Conservation (phyloP, 495 filamentous ascomycete genomes). For the Neurospora sp. region DNA sequence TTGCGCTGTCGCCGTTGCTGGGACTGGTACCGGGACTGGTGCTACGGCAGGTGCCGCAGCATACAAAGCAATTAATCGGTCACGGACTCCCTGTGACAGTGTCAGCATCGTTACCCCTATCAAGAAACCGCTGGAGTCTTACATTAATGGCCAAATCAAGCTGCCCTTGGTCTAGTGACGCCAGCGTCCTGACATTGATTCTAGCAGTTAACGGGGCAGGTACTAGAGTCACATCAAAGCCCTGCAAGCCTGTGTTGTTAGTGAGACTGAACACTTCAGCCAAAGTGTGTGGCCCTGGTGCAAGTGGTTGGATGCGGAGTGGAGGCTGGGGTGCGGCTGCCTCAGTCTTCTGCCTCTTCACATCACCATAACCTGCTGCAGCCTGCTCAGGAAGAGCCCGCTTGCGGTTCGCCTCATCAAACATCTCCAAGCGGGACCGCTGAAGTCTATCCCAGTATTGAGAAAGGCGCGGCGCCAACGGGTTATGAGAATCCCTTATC, state of each 20-base stretch:
- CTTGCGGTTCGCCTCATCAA: constrained; percentile 71
- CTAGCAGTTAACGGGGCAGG: constrained; percentile 63
- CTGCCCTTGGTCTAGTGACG: constrained; percentile 48
- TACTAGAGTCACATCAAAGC: constrained; percentile 72
- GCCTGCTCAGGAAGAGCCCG: constrained; percentile 58
- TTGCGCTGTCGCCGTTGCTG: constrained; percentile 12
- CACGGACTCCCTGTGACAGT: constrained; percentile 24
- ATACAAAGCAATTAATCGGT: constrained; percentile 26
- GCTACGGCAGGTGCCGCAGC: constrained; percentile 4
- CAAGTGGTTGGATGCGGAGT: constrained; percentile 53
- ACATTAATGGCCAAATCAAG: constrained; percentile 61
- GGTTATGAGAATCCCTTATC: constrained; percentile 57
- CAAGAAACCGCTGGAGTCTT: constrained; percentile 35
- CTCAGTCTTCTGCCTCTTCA: constrained; percentile 28
- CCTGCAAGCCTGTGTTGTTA: constrained; percentile 56
- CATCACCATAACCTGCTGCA: constrained; percentile 41
- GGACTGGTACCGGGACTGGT: constrained; percentile 1
- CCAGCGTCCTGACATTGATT: constrained; percentile 63
- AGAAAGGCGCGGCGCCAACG: constrained; percentile 60
- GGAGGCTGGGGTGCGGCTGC: constrained; percentile 25
- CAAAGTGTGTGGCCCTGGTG: constrained; percentile 62
- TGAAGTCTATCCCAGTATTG: constrained; percentile 70
- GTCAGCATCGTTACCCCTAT: constrained; percentile 17
- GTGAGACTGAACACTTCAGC: constrained; percentile 79
- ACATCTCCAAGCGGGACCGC: constrained; percentile 60